Evolutionary conservation across 2,329 filamentous ascomycete species (phyloP), one percentile per base, ranked within the genome.

Genomic region (Colletotrichum caudatum): DNA sequence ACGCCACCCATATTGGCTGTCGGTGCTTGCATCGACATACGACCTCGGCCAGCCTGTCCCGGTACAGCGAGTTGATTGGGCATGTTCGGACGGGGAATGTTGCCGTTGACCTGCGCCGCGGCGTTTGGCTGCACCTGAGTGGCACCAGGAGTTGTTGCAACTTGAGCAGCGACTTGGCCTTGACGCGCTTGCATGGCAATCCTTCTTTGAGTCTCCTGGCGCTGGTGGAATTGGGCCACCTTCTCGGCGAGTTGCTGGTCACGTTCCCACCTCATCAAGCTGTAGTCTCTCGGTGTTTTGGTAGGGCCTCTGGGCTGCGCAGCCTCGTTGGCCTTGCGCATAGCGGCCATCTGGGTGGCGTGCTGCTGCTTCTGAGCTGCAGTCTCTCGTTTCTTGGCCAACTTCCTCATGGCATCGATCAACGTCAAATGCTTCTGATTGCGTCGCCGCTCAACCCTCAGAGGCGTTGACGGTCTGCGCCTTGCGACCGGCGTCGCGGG

Each of bases 351-450:
- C 73, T 89, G 89, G 14, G 91, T 89, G 71, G 90, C 88, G 78
- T 98, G 94, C 78, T 95, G 93, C 79, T 96, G 93, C 84, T 98
- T 98, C 78, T 96, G 94, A 37, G 90, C 84, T 35, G 90, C 88
- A 14, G 93, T 92, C 82, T 99, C 96, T 35, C 95, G 90, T 82
- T 98, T 98, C 85, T 97, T 97, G 0, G 95, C 95, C 59, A 97
- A 82, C 80, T 98, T 99, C 53, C 95, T 90, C 94, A 98, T 98
- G 3, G 93, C 93, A 81, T 98, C 95, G 75, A 99, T 91, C 77
- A 98, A 87, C 57, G 93, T 93, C 69, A 98, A 85, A 78, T 98
- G 94, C 78, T 94, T 94, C 74, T 94, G 93, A 74, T 94, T 94
- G 74, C 94, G 91, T 67, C 95, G 90, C 73, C 95, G 90, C 78